Evolutionary conservation across 306 rosid species (phyloP), one percentile per base, ranked within the genome.

Genomic region (Ochetophila trinervis): DNA sequence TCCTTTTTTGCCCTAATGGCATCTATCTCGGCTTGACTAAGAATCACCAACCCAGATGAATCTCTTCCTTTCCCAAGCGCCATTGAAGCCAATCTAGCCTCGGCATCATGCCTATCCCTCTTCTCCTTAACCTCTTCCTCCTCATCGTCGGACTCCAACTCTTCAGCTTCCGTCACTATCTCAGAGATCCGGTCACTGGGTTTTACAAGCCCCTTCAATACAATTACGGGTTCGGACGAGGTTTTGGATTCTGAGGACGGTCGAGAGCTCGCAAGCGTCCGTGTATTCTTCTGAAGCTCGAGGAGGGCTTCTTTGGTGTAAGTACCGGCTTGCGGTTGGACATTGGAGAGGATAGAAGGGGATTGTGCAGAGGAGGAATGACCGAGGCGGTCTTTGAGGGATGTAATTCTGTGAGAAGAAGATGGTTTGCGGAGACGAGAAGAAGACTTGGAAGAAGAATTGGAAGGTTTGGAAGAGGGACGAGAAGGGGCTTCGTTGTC

Each of bases 231-330:
- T 51, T 92, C 96, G n/a, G 90, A 60, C 3, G 87, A 55, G 19
- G 93, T 84, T 75, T 80, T 80, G 16, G 87, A 74, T 53, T 87
- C 85, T 24, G 90, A 78, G 9, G 76, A 36, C 34, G 93, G 57
- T 36, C 83, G 74, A 16, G 95, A 72, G 70, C 80, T 80, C 48
- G 82, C 91, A 19, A 93, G 80, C 63, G 94, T 93, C 76, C 97
- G 88, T 3, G 98, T 86, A 71, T 89, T 89, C 86, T 93, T 93
- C 87, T 89, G 98, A 15, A 92, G 93, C 77, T 89, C 95, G 3
- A 78, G 95, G 63, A 92, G 96, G 6, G 97, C 84, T 75, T 92
- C 96, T 63, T 79, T 84, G 67, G 98, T 93, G 77, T 93, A 93
- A 19, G 75, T 81, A 12, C 98, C 97, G 8, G 97, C 98, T 72